Percentiles rank a stretch among this genome's conserved stretches.
Conservation (phyloP, 768 basidiomycete genomes). For the Lanmaoa pseudosensibilis region DNA sequence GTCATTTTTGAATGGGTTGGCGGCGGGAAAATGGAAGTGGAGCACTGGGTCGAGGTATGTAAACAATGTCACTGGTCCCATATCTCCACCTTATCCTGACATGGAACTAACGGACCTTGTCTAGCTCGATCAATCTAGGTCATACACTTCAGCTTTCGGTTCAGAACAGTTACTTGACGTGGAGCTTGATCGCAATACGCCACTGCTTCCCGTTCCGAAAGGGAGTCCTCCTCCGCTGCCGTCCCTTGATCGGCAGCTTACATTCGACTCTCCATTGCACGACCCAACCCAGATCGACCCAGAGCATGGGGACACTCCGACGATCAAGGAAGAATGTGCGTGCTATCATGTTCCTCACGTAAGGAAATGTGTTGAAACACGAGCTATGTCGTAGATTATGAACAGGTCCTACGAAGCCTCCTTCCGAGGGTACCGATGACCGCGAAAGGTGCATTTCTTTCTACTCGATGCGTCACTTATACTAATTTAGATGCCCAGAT, state of each 20-base stretch:
- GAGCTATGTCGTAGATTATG: slow-evolving; percentile 30
- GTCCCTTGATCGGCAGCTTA: slow-evolving; percentile 27
- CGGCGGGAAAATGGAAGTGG: slow-evolving; percentile 44
- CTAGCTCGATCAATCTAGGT: slow-evolving; percentile 46
- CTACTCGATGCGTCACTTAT: neutral
- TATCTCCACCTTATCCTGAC: neutral
- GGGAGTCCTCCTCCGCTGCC: slow-evolving; percentile 25
- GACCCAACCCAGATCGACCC: neutral
- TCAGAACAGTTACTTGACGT: slow-evolving; percentile 53
- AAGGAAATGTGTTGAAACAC: neutral
- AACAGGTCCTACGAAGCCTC: slow-evolving; percentile 34
- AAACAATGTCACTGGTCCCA: neutral
- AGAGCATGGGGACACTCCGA: neutral
- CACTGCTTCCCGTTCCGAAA: slow-evolving; percentile 35
- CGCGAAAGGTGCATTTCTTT: slow-evolving; percentile 35
- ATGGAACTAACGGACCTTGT: neutral
- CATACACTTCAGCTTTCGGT: slow-evolving; percentile 38
- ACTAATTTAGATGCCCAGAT: slow-evolving; percentile 28
- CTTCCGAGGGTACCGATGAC: slow-evolving; percentile 47
- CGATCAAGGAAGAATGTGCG: slow-evolving; percentile 22
- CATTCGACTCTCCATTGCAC: neutral
- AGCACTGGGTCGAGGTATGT: slow-evolving; percentile 55
- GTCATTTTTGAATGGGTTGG: slow-evolving; percentile 43
- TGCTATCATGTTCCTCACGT: neutral
- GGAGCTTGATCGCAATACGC: slow-evolving; percentile 45